phyloP scores from a whole-genome alignment of 2,329 filamentous ascomycete genomes.

The Colletotrichum sp. region DNA sequence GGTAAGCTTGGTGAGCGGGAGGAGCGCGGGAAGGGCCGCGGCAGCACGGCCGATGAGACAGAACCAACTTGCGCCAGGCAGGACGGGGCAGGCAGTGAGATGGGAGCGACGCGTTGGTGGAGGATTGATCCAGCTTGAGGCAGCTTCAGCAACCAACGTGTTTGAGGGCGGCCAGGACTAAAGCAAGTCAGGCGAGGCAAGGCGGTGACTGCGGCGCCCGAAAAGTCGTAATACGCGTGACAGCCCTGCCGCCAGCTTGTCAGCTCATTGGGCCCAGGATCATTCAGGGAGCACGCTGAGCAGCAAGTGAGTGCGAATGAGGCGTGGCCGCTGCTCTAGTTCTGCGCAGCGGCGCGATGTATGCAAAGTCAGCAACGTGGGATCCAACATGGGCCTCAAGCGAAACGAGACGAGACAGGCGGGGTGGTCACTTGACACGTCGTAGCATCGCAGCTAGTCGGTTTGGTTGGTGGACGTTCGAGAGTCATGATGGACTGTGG shows the following conservation, averaged over 20 bases:
- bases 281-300: neutral
- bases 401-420: neutral
- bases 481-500: neutral
- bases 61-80: neutral
- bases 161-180: neutral
- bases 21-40: constrained; percentile 7
- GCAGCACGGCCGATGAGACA: neutral
- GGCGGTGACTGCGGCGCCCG: constrained; percentile 1
- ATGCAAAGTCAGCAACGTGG: constrained; percentile 2
- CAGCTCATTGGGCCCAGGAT: neutral
- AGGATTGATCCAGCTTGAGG: neutral
- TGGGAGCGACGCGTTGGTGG: neutral
- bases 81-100: neutral
- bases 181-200: neutral
- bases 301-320: neutral
- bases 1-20: neutral
- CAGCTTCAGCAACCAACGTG: neutral
- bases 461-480: neutral
- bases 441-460: neutral
- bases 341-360: neutral
- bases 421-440: neutral
- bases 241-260: neutral
- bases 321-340: neutral
- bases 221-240: neutral
- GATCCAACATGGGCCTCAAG: neutral